Conservation (phyloP, 2,329 filamentous ascomycete species). For the Alternaria burnsii region DNA sequence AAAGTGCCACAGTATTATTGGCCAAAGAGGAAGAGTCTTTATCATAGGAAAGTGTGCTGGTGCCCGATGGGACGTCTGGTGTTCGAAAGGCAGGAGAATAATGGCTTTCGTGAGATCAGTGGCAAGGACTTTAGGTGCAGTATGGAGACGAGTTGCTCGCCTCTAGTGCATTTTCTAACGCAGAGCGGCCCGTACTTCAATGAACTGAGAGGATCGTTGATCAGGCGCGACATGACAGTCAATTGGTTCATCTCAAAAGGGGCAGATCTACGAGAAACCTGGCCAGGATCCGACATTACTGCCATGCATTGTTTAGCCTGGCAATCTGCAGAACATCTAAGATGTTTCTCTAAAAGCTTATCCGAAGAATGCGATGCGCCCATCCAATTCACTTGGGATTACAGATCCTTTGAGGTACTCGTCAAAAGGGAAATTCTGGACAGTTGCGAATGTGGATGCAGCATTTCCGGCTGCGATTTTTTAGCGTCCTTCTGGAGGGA, state of each 20-base stretch:
- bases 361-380: too few species aligned
- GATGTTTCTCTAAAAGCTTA: too few species aligned
- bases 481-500: neutral
- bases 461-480: neutral
- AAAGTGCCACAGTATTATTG: neutral
- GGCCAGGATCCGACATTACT: neutral
- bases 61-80: neutral
- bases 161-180: neutral
- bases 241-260: neutral
- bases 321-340: neutral
- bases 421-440: neutral
- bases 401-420: neutral
- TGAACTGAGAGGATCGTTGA: too few species aligned
- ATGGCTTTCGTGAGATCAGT: neutral
- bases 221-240: neutral
- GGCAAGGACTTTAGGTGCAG: neutral
- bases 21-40: neutral
- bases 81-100: rapidly evolving
- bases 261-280: neutral
- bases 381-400: neutral
- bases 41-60: rapidly evolving
- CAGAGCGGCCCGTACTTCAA: neutral
- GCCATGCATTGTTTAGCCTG: neutral
- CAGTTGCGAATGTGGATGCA: neutral
- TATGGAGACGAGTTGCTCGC: neutral